Conservation (phyloP, 116 monocot genomes). For the Papilionanthe hybrid region DNA sequence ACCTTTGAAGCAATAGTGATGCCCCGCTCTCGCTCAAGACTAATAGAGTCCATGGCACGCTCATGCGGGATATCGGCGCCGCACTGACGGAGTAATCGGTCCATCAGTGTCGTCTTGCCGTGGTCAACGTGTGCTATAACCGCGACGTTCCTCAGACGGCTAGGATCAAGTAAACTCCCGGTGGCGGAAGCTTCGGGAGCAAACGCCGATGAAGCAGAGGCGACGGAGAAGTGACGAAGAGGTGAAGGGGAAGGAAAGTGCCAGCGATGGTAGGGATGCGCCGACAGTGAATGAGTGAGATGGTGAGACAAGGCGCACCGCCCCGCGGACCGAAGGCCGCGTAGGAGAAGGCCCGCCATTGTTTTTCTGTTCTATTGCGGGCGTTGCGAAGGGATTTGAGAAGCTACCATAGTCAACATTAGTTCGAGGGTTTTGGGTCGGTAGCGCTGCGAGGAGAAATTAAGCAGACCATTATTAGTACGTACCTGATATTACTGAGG, state of each 20-base stretch:
- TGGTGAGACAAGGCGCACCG: slow-evolving; percentile 19
- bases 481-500: no score
- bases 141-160: slow-evolving; percentile 76
- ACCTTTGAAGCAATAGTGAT: slow-evolving; percentile 97
- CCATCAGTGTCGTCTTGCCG: slow-evolving; percentile 98
- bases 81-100: slow-evolving; percentile 89
- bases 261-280: not conserved
- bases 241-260: slow-evolving; percentile 12
- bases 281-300: not conserved
- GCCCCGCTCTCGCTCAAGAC: slow-evolving; percentile 98
- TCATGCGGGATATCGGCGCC: slow-evolving; percentile 92
- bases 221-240: slow-evolving; percentile 17
- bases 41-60: slow-evolving; percentile 91
- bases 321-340: slow-evolving; percentile 41
- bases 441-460: no score
- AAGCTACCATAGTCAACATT: not conserved
- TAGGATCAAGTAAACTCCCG: slow-evolving; percentile 43
- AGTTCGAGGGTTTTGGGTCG: no score
- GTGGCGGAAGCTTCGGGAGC: slow-evolving; percentile 8
- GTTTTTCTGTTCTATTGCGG: not conserved
- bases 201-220: slow-evolving; percentile 14
- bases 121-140: slow-evolving; percentile 97
- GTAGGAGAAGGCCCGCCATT: slow-evolving; percentile 51
- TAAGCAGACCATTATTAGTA: no score
- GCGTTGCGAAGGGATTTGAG: not conserved